These are phyloP conservation scores for Gnomoniopsis sp. DNA, from an alignment of 2,329 filamentous ascomycete species.

Conservation along the genomic window DNA sequence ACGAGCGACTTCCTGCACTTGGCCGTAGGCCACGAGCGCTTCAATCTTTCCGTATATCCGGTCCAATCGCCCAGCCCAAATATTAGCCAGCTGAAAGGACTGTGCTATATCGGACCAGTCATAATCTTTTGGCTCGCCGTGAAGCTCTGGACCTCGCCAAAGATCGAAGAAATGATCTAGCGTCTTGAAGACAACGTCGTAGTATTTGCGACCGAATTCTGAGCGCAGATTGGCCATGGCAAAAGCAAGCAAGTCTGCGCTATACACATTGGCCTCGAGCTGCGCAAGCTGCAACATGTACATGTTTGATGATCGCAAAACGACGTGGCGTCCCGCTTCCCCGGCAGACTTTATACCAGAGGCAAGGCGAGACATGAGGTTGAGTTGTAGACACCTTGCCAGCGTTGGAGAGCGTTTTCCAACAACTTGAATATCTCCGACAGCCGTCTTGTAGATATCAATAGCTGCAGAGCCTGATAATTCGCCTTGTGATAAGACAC, in stretches of 20 bases:
- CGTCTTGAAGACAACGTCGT: conserved; percentile 6
- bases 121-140: conserved; percentile 4
- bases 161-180: conserved; percentile 12
- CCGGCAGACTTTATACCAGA: background rate
- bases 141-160: conserved; percentile 8
- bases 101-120: background rate
- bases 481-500: conserved; percentile 1
- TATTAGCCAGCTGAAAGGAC: background rate
- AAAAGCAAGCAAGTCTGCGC: conserved; percentile 5
- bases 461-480: conserved; percentile 4
- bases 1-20: background rate
- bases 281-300: conserved; percentile 6
- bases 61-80: conserved; percentile 13
- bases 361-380: conserved; percentile 1
- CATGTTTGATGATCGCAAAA: background rate
- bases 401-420: background rate
- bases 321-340: background rate
- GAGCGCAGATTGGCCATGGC: conserved; percentile 6
- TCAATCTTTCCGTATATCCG: background rate
- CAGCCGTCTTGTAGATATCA: conserved; percentile 4
- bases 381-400: background rate
- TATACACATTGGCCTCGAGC: background rate
- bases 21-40: background rate
- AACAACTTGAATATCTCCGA: background rate
- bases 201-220: background rate